Conservation (phyloP, 1,284 basidiomycete species). For the Trametes hirsuta region DNA sequence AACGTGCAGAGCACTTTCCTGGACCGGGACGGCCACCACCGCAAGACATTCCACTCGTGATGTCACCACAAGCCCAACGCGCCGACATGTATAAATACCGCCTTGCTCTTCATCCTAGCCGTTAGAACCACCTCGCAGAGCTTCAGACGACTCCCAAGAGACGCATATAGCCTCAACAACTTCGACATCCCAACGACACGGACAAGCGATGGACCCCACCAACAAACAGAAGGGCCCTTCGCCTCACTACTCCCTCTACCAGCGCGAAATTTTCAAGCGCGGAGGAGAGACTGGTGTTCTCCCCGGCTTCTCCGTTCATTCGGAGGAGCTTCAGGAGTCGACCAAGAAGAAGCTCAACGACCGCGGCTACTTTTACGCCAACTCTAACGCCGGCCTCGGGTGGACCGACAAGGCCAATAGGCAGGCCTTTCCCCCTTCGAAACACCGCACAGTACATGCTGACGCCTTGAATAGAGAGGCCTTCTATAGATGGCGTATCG, state of each 20-base stretch:
- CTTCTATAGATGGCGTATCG: slow-evolving; percentile 54
- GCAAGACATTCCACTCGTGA: slow-evolving; percentile 8
- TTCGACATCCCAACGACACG: background rate
- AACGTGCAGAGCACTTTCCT: background rate
- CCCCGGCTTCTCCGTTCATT: slow-evolving; percentile 46
- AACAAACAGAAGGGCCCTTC: slow-evolving; percentile 55
- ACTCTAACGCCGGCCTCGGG: slow-evolving; percentile 59
- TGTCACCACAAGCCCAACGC: slow-evolving; percentile 4
- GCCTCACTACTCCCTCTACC: slow-evolving; percentile 59
- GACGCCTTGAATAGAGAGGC: slow-evolving; percentile 39
- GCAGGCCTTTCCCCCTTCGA: slow-evolving; percentile 27
- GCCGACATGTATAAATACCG: background rate
- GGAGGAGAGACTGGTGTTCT: slow-evolving; percentile 45
- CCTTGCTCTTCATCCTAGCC: background rate
- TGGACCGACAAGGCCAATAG: slow-evolving; percentile 60
- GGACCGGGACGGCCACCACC: background rate
- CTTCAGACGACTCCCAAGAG: background rate
- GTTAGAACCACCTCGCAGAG: background rate
- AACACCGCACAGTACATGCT: background rate
- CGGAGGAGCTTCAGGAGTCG: slow-evolving; percentile 52
- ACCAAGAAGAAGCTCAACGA: slow-evolving; percentile 55
- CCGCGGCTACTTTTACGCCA: slow-evolving; percentile 57
- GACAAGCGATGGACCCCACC: slow-evolving; percentile 48
- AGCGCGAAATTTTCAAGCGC: slow-evolving; percentile 53
- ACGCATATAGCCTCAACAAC: background rate